These are phyloP conservation scores for Chondrus crispus DNA, from an alignment of 23 red algal genomes.

Conservation along the genomic window DNA sequence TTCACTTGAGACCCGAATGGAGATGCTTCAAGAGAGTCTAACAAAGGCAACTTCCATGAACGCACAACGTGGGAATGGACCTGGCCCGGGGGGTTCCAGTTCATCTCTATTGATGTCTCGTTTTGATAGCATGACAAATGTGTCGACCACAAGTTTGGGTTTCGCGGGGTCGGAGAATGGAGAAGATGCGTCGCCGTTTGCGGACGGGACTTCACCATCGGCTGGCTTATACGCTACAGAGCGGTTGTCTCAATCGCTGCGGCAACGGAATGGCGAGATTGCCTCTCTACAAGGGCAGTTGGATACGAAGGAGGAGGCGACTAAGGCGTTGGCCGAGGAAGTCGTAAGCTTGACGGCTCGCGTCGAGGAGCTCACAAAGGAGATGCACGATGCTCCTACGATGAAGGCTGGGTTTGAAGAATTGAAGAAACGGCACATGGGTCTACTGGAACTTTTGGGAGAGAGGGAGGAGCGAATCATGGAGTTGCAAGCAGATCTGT, in stretches of 20 bases:
- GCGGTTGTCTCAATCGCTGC: constrained; percentile 32
- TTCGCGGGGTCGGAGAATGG: not conserved
- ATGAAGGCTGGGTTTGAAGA: constrained; percentile 39
- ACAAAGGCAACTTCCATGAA: not conserved
- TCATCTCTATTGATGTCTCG: not conserved
- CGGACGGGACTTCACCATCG: not conserved
- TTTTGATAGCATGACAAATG: not conserved
- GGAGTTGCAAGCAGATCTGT: constrained; percentile 80
- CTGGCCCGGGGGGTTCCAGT: not conserved
- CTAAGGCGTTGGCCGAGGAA: constrained; percentile 52
- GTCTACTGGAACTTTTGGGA: constrained; percentile 65
- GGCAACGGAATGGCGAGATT: constrained; percentile 60
- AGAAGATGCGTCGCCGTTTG: not conserved
- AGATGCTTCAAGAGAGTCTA: constrained; percentile 5
- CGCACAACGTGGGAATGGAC: not conserved
- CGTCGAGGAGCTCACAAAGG: constrained; percentile 32
- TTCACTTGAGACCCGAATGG: constrained; percentile 21
- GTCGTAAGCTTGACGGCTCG: constrained; percentile 51
- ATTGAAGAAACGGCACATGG: constrained; percentile 46
- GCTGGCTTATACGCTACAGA: constrained; percentile 60
- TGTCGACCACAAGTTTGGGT: constrained; percentile 3
- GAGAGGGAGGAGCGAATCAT: constrained; percentile 84
- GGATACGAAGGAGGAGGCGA: constrained; percentile 47
- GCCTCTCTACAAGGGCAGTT: constrained; percentile 52
- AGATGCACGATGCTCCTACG: constrained; percentile 30